A percentile compares a stretch with the other conserved stretches of the same genome.
Conservation (phyloP, 83 land plant species). For the Larix sibirica region DNA sequence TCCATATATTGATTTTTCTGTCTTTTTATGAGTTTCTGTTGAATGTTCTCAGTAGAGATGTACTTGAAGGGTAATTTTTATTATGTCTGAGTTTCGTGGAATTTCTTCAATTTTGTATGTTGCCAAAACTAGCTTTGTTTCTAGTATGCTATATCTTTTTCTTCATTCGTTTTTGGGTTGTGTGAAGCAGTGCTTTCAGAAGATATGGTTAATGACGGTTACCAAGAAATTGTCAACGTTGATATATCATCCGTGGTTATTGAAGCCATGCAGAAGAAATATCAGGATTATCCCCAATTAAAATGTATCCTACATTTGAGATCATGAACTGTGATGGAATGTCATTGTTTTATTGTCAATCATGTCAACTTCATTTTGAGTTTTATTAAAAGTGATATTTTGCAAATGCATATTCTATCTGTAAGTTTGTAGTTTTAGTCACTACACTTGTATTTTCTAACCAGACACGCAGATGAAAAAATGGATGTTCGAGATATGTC, state of each 20-base stretch:
- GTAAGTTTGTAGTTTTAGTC: conserved; percentile 4
- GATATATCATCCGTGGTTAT: conserved; percentile 88
- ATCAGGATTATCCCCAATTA: conserved; percentile 45
- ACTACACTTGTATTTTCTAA: conserved; percentile 3
- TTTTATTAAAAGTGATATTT: neutral
- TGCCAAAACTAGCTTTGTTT: neutral
- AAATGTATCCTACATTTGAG: conserved; percentile 45
- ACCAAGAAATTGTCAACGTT: conserved; percentile 69
- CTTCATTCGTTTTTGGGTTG: neutral
- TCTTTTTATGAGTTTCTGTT: conserved; percentile 4
- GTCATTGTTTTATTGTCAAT: neutral
- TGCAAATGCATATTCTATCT: neutral
- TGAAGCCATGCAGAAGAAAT: conserved; percentile 73
- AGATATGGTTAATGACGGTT: conserved; percentile 84
- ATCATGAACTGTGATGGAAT: neutral
- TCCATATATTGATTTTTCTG: too few species aligned
- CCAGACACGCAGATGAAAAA: conserved; percentile 36
- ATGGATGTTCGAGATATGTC: conserved; percentile 90
- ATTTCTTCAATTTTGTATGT: conserved; percentile 14
- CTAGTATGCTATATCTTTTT: neutral
- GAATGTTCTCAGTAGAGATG: neutral
- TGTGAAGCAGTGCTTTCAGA: conserved; percentile 63
- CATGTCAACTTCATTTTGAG: neutral
- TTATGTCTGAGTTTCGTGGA: neutral
- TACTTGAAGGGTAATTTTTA: neutral